phyloP scores from a whole-genome alignment of 2,329 filamentous ascomycete genomes.

The Keithomyces neogunnii region DNA sequence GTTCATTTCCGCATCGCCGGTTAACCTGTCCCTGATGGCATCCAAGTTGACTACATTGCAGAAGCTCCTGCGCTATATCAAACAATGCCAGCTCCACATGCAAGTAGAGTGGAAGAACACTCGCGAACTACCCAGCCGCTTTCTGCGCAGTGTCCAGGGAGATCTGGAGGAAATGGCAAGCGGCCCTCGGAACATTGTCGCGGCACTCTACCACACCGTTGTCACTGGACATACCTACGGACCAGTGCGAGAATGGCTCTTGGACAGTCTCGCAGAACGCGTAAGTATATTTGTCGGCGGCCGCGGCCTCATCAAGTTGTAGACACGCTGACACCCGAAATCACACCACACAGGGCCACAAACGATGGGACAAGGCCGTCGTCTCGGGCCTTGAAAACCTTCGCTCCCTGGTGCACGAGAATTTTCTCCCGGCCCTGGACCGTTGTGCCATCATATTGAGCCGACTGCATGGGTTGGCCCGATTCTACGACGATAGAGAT shows the following conservation, averaged over 20 bases:
- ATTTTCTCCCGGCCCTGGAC: constrained; percentile 81
- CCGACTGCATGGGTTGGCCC: constrained; percentile 73
- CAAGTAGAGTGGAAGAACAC: constrained; percentile 75
- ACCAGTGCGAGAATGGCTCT: constrained; percentile 76
- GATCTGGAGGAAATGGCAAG: constrained; percentile 55
- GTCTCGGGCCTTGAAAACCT: constrained; percentile 69
- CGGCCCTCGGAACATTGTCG: constrained; percentile 54
- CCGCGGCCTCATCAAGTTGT: too few species aligned
- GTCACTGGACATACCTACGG: constrained; percentile 74
- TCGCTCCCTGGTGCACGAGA: constrained; percentile 72
- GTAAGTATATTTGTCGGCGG: constrained; percentile 35
- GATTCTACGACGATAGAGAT: constrained; percentile 61
- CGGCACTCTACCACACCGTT: constrained; percentile 75
- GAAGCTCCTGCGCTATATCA: constrained; percentile 77
- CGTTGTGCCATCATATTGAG: constrained; percentile 74
- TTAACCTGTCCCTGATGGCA: constrained; percentile 75
- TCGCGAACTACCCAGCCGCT: constrained; percentile 69
- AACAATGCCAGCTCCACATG: constrained; percentile 72
- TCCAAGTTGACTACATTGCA: constrained; percentile 83
- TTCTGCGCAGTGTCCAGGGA: constrained; percentile 68
- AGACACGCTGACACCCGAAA: too few species aligned
- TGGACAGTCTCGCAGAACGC: constrained; percentile 72
- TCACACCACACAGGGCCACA: constrained; percentile 57
- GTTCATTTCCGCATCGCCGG: constrained; percentile 69
- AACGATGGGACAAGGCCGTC: constrained; percentile 89